A percentile compares a stretch with the other conserved stretches of the same genome.
These are phyloP conservation scores for Moesziomyces sp. DNA, from an alignment of 1,284 basidiomycete species.

Conservation along the genomic window DNA sequence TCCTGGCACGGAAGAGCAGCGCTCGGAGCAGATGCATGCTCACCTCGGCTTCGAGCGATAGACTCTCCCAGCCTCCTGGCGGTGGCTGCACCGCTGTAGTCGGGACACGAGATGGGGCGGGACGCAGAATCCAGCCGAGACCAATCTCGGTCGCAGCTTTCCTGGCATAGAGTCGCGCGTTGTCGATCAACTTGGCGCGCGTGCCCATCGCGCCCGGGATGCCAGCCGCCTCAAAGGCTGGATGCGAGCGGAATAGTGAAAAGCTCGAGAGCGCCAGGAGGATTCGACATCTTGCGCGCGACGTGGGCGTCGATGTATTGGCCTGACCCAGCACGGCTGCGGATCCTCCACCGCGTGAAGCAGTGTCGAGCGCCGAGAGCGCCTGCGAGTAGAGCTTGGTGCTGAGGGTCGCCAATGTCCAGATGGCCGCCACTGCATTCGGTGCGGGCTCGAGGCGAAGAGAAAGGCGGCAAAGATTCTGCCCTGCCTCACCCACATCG, in stretches of 20 bases:
- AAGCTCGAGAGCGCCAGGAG: conserved; percentile 31
- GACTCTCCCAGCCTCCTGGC: conserved; percentile 49
- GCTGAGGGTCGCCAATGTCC: conserved; percentile 32
- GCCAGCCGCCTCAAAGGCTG: conserved; percentile 28
- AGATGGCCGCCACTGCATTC: conserved; percentile 22
- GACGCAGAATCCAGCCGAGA: conserved; percentile 39
- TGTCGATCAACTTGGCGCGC: conserved; percentile 43
- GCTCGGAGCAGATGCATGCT: conserved; percentile 33
- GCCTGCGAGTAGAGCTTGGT: conserved; percentile 43
- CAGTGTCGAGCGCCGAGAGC: conserved; percentile 43
- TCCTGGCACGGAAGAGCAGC: conserved; percentile 17
- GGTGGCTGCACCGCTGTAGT: conserved; percentile 11
- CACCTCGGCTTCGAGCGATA: conserved; percentile 36
- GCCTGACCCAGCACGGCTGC: conserved; percentile 45
- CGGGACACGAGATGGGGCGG: conserved; percentile 9
- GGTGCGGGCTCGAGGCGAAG: conserved; percentile 19
- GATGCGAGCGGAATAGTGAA: conserved; percentile 41
- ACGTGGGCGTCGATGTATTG: conserved; percentile 51
- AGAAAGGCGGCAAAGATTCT: conserved; percentile 24
- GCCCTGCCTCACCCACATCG: conserved; percentile 42
- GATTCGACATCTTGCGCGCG: conserved; percentile 41
- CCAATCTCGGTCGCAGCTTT: conserved; percentile 55
- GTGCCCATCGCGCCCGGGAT: conserved; percentile 36
- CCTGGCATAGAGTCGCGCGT: conserved; percentile 48
- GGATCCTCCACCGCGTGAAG: conserved; percentile 16